Evolutionary conservation across 768 basidiomycete species (phyloP), one percentile per base, ranked within the genome.

Genomic region (Boletus sp.): DNA sequence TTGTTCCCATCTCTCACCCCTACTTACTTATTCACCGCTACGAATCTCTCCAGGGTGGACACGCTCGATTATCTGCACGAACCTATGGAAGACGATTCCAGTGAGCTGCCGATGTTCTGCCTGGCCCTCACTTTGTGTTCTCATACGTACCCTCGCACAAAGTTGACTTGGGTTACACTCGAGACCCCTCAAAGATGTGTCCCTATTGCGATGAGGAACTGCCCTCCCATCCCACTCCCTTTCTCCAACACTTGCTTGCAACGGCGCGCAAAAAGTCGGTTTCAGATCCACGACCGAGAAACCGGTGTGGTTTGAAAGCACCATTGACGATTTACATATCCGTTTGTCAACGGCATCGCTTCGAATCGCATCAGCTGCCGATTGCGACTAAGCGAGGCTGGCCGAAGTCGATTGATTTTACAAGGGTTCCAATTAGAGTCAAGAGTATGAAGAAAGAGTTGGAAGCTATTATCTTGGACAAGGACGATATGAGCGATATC

Each of bases 131-230:
- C 29, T 13, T 45, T 33, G 27, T 32, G 15, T 54, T 29, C 54
- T 50, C 47, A 54, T 42, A 25, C 34, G 14, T 39, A 30, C 19
- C 27, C 29, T 23, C 25, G 43, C 49, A 25, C 55, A 49, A 55
- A 87, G 84, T 85, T 41, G 79, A 81, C 10, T 67, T 82, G 27
- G 75, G 77, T 34, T 72, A 79, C 3, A 59, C 67, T 19, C 71
- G 76, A 7, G 89, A 93, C 59, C 89, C 89, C 11, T 76, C 74
- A 7, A 84, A 76, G 1, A 71, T 92, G 3, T 93, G 91, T 64
- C 90, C 91, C 0, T 93, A 86, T 67, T 93, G 91, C 58, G 91
- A 93, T 60, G 78, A 81, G 19, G 78, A 74, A 1, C 75, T 92
- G 11, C 92, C 91, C 1, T 54, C 74, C 2, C 70, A 75, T 4